Percentiles rank a stretch among this genome's conserved stretches.
These are phyloP conservation scores for Penicillium rolfsii DNA, from an alignment of 2,329 filamentous ascomycete genomes.

Conservation along the genomic window DNA sequence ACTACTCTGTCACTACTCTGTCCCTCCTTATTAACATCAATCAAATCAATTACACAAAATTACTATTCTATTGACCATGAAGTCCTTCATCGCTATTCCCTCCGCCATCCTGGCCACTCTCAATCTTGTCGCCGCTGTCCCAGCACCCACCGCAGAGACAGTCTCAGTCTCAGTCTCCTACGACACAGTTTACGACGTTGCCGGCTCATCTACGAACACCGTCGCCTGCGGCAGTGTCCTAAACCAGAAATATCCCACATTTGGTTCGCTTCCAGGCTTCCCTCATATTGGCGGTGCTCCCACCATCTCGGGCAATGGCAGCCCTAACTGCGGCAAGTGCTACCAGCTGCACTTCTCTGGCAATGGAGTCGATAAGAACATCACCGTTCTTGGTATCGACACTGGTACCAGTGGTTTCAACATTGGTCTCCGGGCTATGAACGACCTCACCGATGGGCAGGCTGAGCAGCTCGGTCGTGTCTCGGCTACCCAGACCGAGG, in stretches of 20 bases:
- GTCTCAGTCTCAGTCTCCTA: conserved; percentile 63
- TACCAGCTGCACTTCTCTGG: conserved; percentile 54
- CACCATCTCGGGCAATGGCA: conserved; percentile 53
- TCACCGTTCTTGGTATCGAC: conserved; percentile 57
- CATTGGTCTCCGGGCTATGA: conserved; percentile 53
- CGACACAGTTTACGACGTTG: conserved; percentile 71
- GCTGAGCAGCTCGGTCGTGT: conserved; percentile 51
- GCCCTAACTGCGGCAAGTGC: conserved; percentile 56
- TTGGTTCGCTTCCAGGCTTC: conserved; percentile 51
- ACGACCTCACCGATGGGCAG: conserved; percentile 52
- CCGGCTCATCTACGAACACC: conserved; percentile 55
- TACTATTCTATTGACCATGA: conserved; percentile 27
- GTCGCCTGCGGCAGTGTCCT: conserved; percentile 51
- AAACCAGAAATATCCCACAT: conserved; percentile 41
- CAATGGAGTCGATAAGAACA: conserved; percentile 41
- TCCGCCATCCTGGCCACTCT: conserved; percentile 29
- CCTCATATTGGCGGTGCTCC: conserved; percentile 55
- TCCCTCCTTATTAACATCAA: background rate
- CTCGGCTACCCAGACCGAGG: conserved; percentile 33
- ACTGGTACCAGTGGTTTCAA: conserved; percentile 53
- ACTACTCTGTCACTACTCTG: background rate
- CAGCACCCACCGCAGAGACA: conserved; percentile 21
- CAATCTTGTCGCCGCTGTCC: conserved; percentile 29
- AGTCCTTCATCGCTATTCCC: conserved; percentile 26
- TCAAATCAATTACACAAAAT: background rate